Percentiles rank a stretch among this genome's conserved stretches.
These are phyloP conservation scores for Citrus unshiu DNA, from an alignment of 345 rosid genomes.

Conservation along the genomic window DNA sequence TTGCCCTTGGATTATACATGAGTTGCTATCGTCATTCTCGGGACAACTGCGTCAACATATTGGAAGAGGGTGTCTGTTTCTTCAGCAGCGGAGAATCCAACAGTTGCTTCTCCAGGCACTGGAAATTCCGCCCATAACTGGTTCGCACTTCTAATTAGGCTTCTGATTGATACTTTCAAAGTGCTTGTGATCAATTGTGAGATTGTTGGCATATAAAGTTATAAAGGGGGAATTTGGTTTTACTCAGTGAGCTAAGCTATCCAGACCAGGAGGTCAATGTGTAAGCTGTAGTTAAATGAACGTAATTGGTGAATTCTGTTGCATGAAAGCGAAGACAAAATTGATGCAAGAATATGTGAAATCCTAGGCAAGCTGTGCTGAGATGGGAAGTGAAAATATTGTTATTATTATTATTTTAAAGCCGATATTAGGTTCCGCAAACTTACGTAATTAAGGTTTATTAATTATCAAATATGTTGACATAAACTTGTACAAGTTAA, in stretches of 20 bases:
- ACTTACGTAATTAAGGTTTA: neutral
- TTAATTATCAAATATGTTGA: neutral
- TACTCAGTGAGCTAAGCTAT: neutral
- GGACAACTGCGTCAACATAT: neutral
- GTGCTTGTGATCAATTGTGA: neutral
- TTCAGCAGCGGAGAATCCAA: conserved; percentile 28
- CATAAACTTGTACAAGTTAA: neutral
- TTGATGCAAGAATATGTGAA: neutral
- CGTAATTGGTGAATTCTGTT: neutral
- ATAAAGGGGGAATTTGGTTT: neutral
- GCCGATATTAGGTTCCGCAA: neutral
- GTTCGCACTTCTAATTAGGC: neutral
- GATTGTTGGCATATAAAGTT: neutral
- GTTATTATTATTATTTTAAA: no score
- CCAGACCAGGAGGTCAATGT: neutral
- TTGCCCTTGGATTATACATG: neutral
- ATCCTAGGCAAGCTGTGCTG: neutral
- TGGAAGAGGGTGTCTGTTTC: conserved; percentile 1
- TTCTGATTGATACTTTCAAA: conserved; percentile 13
- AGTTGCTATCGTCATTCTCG: neutral
- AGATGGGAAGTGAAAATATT: neutral
- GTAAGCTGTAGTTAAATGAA: neutral
- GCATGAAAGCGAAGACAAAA: neutral
- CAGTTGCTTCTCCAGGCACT: neutral
- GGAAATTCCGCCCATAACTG: conserved; percentile 25